These are phyloP conservation scores for Alisma plantagoaquatica DNA, from an alignment of 106 monocot genomes.

Conservation along the genomic window DNA sequence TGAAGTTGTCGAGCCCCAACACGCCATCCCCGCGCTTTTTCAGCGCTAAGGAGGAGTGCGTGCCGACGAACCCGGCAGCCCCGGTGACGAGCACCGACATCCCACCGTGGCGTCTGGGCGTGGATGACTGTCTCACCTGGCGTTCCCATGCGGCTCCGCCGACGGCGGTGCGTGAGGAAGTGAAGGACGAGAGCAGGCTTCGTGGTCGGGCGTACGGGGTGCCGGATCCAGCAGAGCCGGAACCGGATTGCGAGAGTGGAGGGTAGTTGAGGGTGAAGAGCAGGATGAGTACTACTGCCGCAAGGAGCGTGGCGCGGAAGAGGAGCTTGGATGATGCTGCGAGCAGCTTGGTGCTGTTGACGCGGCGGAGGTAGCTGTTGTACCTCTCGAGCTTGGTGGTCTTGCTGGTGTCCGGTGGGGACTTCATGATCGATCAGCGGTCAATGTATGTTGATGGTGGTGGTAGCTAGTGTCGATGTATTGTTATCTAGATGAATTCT, in stretches of 20 bases:
- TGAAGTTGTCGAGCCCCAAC: conserved; percentile 33
- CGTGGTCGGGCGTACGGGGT: conserved; percentile 2
- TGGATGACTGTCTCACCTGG: conserved; percentile 15
- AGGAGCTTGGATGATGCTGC: conserved; percentile 19
- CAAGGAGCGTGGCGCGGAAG: conserved; percentile 27
- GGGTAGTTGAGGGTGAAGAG: conserved; percentile 26
- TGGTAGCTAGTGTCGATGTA: too few species aligned
- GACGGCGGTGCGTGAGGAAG: not conserved
- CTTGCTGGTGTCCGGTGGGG: conserved; percentile 24
- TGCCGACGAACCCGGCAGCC: conserved; percentile 28
- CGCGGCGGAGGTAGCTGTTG: conserved; percentile 31
- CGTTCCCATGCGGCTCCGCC: conserved; percentile 20
- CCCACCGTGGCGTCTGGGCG: conserved; percentile 7
- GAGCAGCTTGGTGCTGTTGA: conserved; percentile 24
- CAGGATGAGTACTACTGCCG: conserved; percentile 14
- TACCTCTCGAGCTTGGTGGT: conserved; percentile 26
- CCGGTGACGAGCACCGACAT: conserved; percentile 29
- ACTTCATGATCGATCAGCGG: too few species aligned
- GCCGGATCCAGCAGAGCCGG: not conserved
- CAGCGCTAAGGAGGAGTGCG: conserved; percentile 21
- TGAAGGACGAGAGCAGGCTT: conserved; percentile 8
- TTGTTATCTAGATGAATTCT: too few species aligned
- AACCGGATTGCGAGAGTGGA: conserved; percentile 1
- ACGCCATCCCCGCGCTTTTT: conserved; percentile 32
- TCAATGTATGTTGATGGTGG: too few species aligned